Conservation (phyloP, 805 yeast species). For the Yarrowia sp. region DNA sequence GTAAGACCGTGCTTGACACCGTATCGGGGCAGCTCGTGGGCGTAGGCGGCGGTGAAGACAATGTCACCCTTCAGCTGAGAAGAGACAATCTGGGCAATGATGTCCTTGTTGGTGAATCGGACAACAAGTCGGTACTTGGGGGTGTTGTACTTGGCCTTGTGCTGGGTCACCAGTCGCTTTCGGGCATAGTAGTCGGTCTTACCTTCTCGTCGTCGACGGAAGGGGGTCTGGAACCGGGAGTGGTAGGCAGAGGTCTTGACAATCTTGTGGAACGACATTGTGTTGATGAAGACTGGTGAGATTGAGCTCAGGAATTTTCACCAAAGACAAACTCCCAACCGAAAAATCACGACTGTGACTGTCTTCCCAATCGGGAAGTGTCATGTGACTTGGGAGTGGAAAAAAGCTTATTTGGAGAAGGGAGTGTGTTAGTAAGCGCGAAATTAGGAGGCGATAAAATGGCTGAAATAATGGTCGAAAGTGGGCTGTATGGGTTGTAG, state of each 20-base stretch:
- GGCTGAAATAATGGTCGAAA: neutral
- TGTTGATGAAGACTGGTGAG: conserved; percentile 40
- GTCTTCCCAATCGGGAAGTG: conserved; percentile 15
- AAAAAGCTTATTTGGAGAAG: neutral
- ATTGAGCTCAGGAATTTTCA: conserved; percentile 2
- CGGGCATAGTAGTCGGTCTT: conserved; percentile 99
- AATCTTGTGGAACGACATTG: conserved; percentile 78
- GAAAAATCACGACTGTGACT: conserved; percentile 23
- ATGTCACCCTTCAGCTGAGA: conserved; percentile 97
- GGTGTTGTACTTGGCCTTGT: conserved; percentile 99
- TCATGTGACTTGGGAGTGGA: conserved; percentile 1
- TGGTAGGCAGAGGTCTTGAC: conserved; percentile 91
- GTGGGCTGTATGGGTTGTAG: no score
- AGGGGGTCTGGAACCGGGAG: conserved; percentile 99
- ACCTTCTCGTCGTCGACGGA: conserved; percentile 99
- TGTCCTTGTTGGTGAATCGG: conserved; percentile 99
- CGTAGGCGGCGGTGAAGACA: conserved; percentile 96
- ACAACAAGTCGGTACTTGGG: conserved; percentile 99
- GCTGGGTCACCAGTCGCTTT: conserved; percentile 99
- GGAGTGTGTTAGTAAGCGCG: neutral
- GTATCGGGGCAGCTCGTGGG: conserved; percentile 97
- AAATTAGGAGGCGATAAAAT: neutral
- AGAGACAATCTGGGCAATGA: conserved; percentile 96
- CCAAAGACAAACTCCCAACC: neutral
- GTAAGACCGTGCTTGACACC: conserved; percentile 98